phyloP scores from a whole-genome alignment of 495 filamentous ascomycete genomes.

The Penicillium crystallinum region DNA sequence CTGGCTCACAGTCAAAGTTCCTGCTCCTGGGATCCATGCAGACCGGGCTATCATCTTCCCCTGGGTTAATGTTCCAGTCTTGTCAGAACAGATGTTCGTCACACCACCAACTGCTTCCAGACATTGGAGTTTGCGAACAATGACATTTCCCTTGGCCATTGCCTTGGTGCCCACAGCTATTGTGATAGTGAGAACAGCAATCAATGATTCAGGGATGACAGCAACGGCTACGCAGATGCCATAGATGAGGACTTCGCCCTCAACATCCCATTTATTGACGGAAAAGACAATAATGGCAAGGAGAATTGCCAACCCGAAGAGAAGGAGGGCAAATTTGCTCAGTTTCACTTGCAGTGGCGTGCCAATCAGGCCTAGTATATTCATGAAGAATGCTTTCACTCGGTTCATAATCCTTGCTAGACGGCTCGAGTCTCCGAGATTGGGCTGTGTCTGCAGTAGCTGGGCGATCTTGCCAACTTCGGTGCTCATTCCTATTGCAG shows the following conservation, averaged over 20 bases:
- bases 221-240: constrained; percentile 72
- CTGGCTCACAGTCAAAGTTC: constrained; percentile 51
- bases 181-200: constrained; percentile 69
- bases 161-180: constrained; percentile 66
- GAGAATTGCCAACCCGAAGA: constrained; percentile 69
- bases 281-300: constrained; percentile 77
- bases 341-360: constrained; percentile 81
- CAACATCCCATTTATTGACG: constrained; percentile 64
- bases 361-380: constrained; percentile 69
- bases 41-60: constrained; percentile 73
- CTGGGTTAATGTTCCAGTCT: constrained; percentile 79
- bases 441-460: constrained; percentile 47
- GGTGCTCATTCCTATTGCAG: constrained; percentile 72
- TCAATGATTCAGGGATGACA: constrained; percentile 69
- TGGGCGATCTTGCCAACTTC: constrained; percentile 81
- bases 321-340: constrained; percentile 65
- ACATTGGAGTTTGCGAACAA: constrained; percentile 73
- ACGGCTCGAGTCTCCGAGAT: constrained; percentile 57
- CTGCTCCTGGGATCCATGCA: constrained; percentile 65
- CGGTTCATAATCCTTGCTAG: constrained; percentile 56
- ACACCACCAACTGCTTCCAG: constrained; percentile 80
- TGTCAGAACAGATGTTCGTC: constrained; percentile 86
- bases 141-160: constrained; percentile 72
- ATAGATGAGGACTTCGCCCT: constrained; percentile 73
- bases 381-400: constrained; percentile 50